Base-by-base conservation (phyloP, 108 stramenopile genomes). In the Fistulifera solaris region DNA sequence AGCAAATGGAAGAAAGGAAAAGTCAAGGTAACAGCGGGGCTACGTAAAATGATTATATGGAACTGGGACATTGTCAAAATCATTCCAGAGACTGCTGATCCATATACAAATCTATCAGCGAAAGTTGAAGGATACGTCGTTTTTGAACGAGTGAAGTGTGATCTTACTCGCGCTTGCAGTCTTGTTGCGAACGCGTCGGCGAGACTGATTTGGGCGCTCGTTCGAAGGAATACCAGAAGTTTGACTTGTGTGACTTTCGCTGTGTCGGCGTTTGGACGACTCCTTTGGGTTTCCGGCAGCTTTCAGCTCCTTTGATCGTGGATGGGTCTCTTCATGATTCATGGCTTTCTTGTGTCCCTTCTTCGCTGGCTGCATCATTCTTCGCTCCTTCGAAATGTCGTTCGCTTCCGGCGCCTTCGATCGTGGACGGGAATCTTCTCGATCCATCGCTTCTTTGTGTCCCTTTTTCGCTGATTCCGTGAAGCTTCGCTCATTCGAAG, bases 1-100 rank as follows among this genome's bases (percentile, higher is more conserved):
- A 51, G 4, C 7, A 51, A 27, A n/a, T 51, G 23, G 50, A 51
- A 27, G 17, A 51, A 51, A 51, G 6, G 23, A 35, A 35, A 35
- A 35, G 31, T 35, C 31, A 35, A 35, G 31, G 31, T 35, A 35
- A 35, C 31, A 35, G 31, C 31, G 50, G 25, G 22, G 19, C 26
- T 46, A 18, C 13, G 13, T 13, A 40, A 40, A 46, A 22, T 46
- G 5, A 22, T 18, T 10, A 22, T 18, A 21, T 14, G 40, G 11
- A 46, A 22, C 21, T 46, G 17, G 6, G 44, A 2, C 44, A 46
- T 3, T 3, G 3, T 21, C 21, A 22, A 3, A 21, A 46, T 46
- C 44, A 46, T 46, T 5, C 6, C 17, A 10, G 5, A 46, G 11
- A 18, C 21, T 10, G 44, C 44, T 46, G 17, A 21, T 21, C 44